A percentile compares a stretch with the other conserved stretches of the same genome.
Evolutionary conservation across 192 early-diverging fungal species (phyloP).

Genomic region (Backusella parvicylindrica): DNA sequence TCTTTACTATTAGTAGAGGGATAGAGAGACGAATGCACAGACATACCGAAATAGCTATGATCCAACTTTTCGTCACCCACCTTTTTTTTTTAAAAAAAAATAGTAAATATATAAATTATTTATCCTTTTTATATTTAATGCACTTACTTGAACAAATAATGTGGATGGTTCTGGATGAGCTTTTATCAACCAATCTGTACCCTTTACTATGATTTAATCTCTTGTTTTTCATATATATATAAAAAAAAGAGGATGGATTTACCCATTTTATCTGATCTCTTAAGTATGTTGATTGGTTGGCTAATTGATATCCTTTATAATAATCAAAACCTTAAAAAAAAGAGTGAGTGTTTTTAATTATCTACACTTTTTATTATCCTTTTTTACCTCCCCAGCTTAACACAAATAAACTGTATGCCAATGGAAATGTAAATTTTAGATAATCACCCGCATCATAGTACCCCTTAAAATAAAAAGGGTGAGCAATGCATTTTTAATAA

Average conservation of each 20-base stretch:
- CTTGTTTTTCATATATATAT: neutral
- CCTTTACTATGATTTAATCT: slow-evolving; percentile 13
- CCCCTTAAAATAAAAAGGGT: slow-evolving; percentile 10
- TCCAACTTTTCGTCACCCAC: slow-evolving; percentile 43
- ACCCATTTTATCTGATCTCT: slow-evolving; percentile 50
- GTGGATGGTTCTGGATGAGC: slow-evolving; percentile 50
- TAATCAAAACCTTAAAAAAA: slow-evolving; percentile 35
- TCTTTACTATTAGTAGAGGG: neutral
- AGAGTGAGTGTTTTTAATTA: too few species aligned
- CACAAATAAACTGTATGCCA: slow-evolving; percentile 46
- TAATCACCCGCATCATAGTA: slow-evolving; percentile 41
- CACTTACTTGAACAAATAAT: slow-evolving; percentile 44
- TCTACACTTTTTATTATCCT: neutral
- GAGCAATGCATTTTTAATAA: neutral
- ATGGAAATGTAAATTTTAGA: slow-evolving; percentile 56
- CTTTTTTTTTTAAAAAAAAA: slow-evolving; percentile 1
- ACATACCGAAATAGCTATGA: slow-evolving; percentile 52
- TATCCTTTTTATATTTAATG: neutral
- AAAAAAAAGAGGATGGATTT: neutral
- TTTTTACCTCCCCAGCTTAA: slow-evolving; percentile 46
- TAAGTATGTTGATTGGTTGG: slow-evolving; percentile 41
- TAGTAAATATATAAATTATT: neutral
- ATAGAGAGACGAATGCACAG: neutral
- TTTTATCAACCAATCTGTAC: slow-evolving; percentile 59
- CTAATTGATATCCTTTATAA: slow-evolving; percentile 47